Percentiles rank a stretch among this genome's conserved stretches.
phyloP scores from a whole-genome alignment of 345 rosid species.

The Euclidium syriacum region DNA sequence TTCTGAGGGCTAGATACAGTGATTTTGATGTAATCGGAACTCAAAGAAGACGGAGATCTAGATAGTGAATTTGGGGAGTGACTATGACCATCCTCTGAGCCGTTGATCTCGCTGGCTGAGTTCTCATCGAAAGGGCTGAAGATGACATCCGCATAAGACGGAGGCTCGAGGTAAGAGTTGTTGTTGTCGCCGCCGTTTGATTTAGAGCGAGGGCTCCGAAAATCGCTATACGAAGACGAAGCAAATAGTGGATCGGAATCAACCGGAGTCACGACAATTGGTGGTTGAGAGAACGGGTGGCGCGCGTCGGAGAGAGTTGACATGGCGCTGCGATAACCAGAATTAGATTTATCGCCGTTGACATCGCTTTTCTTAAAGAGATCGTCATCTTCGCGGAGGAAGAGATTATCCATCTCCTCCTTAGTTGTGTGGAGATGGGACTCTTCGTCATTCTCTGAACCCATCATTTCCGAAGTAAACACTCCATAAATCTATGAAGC shows the following conservation, averaged over 20 bases:
- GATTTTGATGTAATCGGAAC: not conserved
- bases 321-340: constrained; percentile 57
- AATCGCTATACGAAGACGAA: constrained; percentile 31
- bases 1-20: constrained; percentile 26
- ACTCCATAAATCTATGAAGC: not conserved
- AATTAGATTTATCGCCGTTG: constrained; percentile 29
- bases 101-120: constrained; percentile 49
- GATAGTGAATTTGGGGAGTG: not conserved
- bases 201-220: constrained; percentile 29
- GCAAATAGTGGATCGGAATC: constrained; percentile 75
- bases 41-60: not conserved
- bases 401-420: constrained; percentile 73
- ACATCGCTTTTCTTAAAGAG: constrained; percentile 9
- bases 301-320: constrained; percentile 48
- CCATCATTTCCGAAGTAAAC: constrained; percentile 58
- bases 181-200: constrained; percentile 28
- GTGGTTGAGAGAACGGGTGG: constrained; percentile 64
- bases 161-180: constrained; percentile 82
- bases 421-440: constrained; percentile 45
- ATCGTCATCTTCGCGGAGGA: constrained; percentile 32
- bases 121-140: constrained; percentile 75
- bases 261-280: constrained; percentile 40
- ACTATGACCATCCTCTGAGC: constrained; percentile 36
- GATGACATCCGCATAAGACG: constrained; percentile 79
- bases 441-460: constrained; percentile 61